Conservation (phyloP, 495 filamentous ascomycete species). For the Trichoderma asperelloides region DNA sequence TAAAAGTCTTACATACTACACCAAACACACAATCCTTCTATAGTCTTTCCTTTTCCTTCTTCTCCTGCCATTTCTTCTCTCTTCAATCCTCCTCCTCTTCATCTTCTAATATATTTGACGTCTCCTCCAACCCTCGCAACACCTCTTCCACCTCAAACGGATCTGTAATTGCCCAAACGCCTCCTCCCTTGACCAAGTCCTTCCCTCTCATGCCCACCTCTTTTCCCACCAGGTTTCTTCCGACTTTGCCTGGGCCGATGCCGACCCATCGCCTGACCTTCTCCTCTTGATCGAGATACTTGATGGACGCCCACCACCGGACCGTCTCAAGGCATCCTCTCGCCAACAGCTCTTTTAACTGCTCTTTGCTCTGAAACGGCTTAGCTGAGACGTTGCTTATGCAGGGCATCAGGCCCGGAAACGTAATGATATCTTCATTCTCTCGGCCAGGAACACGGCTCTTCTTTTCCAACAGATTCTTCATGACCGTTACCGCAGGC, state of each 20-base stretch:
- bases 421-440: constrained; percentile 48
- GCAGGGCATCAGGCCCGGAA: constrained; percentile 65
- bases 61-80: neutral
- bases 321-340: constrained; percentile 81
- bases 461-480: constrained; percentile 46
- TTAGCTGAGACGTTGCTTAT: constrained; percentile 77
- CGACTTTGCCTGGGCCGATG: constrained; percentile 91
- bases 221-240: constrained; percentile 87
- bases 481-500: constrained; percentile 68
- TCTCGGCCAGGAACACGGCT: constrained; percentile 38
- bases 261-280: constrained; percentile 85
- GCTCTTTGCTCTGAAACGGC: constrained; percentile 62
- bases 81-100: constrained; percentile 12
- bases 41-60: neutral
- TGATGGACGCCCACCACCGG: constrained; percentile 85
- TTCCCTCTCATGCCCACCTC: constrained; percentile 80
- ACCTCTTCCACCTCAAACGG: constrained; percentile 74
- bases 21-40: neutral
- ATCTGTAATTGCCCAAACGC: constrained; percentile 87
- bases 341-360: constrained; percentile 68
- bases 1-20: neutral
- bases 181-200: constrained; percentile 73
- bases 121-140: constrained; percentile 62
- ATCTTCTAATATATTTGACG: constrained; percentile 46
- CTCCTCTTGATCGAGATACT: constrained; percentile 77